These are phyloP conservation scores for Pochonia chlamydosporia DNA, from an alignment of 2,329 filamentous ascomycete genomes.

Conservation along the genomic window DNA sequence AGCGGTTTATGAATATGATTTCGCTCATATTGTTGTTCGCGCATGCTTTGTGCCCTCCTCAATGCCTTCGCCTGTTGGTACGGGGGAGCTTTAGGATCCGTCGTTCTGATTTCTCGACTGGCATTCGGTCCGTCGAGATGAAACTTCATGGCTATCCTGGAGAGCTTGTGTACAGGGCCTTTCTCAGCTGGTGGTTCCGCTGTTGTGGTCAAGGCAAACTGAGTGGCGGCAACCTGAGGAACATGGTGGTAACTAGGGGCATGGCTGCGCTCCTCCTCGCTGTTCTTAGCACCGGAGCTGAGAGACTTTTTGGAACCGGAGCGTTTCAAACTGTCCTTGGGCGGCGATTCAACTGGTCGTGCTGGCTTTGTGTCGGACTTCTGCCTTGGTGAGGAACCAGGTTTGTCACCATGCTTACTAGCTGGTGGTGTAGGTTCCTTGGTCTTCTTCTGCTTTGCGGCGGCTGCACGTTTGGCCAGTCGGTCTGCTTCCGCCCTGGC, in stretches of 20 bases:
- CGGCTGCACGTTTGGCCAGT: constrained; percentile 3
- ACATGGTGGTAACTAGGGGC: constrained; percentile 38
- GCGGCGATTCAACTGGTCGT: neutral
- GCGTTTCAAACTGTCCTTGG: constrained; percentile 8
- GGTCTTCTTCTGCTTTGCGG: neutral
- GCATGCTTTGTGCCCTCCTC: constrained; percentile 31
- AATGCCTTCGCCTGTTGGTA: constrained; percentile 30
- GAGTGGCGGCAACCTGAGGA: constrained; percentile 47
- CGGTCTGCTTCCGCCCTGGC: constrained; percentile 19
- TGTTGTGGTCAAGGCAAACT: constrained; percentile 50
- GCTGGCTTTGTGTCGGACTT: neutral
- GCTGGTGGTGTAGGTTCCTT: neutral
- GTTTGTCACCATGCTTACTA: constrained; percentile 3
- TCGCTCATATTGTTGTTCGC: constrained; percentile 31
- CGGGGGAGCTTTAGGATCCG: constrained; percentile 23
- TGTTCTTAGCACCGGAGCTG: constrained; percentile 11
- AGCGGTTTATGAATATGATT: constrained; percentile 36
- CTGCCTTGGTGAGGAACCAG: neutral
- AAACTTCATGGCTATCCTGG: constrained; percentile 34
- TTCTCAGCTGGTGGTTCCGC: constrained; percentile 32
- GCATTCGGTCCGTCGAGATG: constrained; percentile 28
- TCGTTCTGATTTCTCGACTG: constrained; percentile 11
- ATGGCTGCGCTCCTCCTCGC: constrained; percentile 8
- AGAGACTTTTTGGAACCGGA: constrained; percentile 5
- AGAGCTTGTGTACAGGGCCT: constrained; percentile 35